Conservation (phyloP, 2,329 filamentous ascomycete genomes). For the Canariomyces notabilis region DNA sequence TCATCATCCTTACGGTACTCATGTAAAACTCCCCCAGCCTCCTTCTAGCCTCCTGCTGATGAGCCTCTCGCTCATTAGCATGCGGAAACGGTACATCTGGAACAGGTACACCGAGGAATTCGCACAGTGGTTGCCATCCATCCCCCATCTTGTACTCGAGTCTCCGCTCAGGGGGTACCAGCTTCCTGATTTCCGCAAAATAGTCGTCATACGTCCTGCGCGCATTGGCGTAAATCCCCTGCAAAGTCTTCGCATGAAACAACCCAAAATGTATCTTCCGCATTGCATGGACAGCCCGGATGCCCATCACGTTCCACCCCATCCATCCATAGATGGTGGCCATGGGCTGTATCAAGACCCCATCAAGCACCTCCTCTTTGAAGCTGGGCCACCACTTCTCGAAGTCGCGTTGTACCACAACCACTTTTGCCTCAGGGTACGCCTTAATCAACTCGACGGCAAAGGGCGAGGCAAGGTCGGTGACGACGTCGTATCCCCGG, state of each 20-base stretch:
- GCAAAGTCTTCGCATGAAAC: conserved; percentile 1
- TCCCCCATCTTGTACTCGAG: conserved; percentile 22
- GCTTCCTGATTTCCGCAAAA: conserved; percentile 14
- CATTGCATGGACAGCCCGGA: not conserved
- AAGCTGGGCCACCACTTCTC: conserved; percentile 17
- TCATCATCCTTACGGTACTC: not conserved
- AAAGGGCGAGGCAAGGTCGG: conserved; percentile 17
- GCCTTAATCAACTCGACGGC: conserved; percentile 15
- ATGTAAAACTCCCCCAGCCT: not conserved
- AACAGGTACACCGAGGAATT: conserved; percentile 20
- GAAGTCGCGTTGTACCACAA: conserved; percentile 19
- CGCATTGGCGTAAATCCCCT: not conserved
- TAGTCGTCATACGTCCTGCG: conserved; percentile 16
- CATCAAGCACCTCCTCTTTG: conserved; percentile 7
- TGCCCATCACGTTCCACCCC: conserved; percentile 5
- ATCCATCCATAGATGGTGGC: not conserved
- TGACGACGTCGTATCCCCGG: conserved; percentile 18
- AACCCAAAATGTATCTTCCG: conserved; percentile 9
- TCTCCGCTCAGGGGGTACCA: conserved; percentile 14
- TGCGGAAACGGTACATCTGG: conserved; percentile 15
- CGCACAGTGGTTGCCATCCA: conserved; percentile 25
- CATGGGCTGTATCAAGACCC: conserved; percentile 20
- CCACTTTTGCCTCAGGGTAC: conserved; percentile 20
- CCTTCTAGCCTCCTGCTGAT: not conserved
- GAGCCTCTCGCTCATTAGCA: conserved; percentile 6